Evolutionary conservation across 2,329 filamentous ascomycete species (phyloP), one percentile per base, ranked within the genome.

Genomic region (Bipolaris sorokiniana): DNA sequence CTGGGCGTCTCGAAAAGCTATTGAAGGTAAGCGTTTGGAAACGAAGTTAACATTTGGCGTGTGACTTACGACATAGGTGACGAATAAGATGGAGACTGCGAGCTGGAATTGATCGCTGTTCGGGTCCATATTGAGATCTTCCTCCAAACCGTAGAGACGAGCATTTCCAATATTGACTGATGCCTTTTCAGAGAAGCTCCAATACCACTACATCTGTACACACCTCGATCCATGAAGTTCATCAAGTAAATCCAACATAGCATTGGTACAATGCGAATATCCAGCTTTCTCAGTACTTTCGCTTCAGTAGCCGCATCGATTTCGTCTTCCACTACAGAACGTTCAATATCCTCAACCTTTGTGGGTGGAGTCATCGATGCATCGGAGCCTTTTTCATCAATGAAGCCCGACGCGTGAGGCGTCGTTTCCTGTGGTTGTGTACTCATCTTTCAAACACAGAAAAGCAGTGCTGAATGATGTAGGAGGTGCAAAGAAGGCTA

Each of bases 171-270:
- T 61, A 44, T 48, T 51, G 28, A 69, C 62, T 67, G 18, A 13
- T 13, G 5, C 2, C 3, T 20, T 15, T 48, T 61, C 6, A 58
- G 51, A 36, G 7, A 26, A 5, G 18, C 10, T 9, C 11, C 54
- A 4, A 37, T 28, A n/a, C 23, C 7, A 9, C 15, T 13, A 11
- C 26, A 23, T 9, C 4, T 7, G 3, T 13, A 46, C 61, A 48
- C 63, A 77, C 80, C 80, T 51, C 84, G 78, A 68, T 87, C 85
- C 66, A 70, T 66, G 46, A 69, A 70, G 15, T 67, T 69, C 62
- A 69, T 68, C 18, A 87, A 65, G 59, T 85, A 87, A 4, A 85
- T 77, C 45, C 84, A 69, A 79, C 84, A 84, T 56, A 86, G 82
- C 52, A 85, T 79, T 0, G 82, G 82, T 4, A 80, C 77, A 48